These are phyloP conservation scores for Lagerstroemia speciosa DNA, from an alignment of 345 rosid genomes.

Conservation along the genomic window DNA sequence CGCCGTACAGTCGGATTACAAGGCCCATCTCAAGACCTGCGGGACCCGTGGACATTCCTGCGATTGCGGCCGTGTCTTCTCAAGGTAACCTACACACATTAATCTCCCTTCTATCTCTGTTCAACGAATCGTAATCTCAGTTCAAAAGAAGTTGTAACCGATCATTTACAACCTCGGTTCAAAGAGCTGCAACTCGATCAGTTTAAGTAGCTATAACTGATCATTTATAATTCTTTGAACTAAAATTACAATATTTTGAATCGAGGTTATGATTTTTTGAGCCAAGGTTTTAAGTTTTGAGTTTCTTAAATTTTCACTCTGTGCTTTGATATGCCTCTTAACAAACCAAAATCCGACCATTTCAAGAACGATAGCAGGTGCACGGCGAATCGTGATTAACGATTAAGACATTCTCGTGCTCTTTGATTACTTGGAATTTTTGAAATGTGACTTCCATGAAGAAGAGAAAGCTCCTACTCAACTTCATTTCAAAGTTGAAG, in stretches of 20 bases:
- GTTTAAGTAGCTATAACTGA: too few relatives aligned
- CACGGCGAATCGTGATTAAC: background rate
- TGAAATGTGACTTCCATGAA: background rate
- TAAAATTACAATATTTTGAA: too few relatives aligned
- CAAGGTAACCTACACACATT: slow-evolving; percentile 39
- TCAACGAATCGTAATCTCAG: too few relatives aligned
- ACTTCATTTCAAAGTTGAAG: background rate
- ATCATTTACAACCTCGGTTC: too few relatives aligned
- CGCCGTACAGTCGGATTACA: slow-evolving; percentile 96
- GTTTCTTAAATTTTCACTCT: too few relatives aligned
- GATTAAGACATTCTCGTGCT: background rate
- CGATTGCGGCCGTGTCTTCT: slow-evolving; percentile 94
- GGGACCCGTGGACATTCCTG: slow-evolving; percentile 97
- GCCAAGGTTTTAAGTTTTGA: too few relatives aligned
- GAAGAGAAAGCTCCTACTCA: background rate
- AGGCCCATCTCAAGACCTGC: slow-evolving; percentile 95
- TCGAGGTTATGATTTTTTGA: too few relatives aligned
- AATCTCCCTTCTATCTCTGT: too few relatives aligned
- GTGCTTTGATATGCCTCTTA: background rate
- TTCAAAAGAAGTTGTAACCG: too few relatives aligned
- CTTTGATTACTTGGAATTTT: background rate
- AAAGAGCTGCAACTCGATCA: too few relatives aligned
- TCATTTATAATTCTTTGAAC: too few relatives aligned
- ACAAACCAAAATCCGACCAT: background rate
- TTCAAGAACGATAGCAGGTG: background rate